Evolutionary conservation across 306 rosid genomes (phyloP), one percentile per base, ranked within the genome.

Genomic region (Prunus salicina): DNA sequence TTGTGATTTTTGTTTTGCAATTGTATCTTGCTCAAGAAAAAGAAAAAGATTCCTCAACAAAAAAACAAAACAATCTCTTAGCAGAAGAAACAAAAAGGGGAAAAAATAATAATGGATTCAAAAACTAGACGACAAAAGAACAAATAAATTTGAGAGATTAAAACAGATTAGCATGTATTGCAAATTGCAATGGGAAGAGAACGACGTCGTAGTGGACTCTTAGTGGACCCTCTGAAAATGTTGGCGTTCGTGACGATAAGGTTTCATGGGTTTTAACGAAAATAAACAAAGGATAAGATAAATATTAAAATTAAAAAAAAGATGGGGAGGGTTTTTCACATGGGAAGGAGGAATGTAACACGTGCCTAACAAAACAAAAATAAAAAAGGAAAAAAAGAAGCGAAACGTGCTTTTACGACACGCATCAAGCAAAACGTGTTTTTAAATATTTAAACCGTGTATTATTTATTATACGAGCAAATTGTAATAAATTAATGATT

Each of bases 391-490:
- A 8, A 8, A 14, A 27, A 53, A 67, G 14, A 30, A 34, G 63
- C 14, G 72, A 61, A 67, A 79, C 71, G 72, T 81, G 73, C 61
- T 76, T 65, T n/a, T 75, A 38, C 28, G 80, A 61, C 77, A 71
- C 67, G 81, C 64, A 52, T 79, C 72, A 73, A 74, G 67, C 83
- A 87, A 84, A 84, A 87, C 86, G 86, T 87, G 90, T 43, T 25
- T 58, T 52, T 69, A 38, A 80, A 82, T 67, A 77, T 67, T 82
- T 56, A 71, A 83, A 47, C 57, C 45, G 14, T 51, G 2, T 14
- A 51, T 60, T 61, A 78, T 51, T 60, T 61, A 78, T 51, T 24
- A 57, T 41, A 24, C 58, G 22, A 71, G 2, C 60, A 34, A 43
- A 49, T 27, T 61, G 68, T 6, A 25, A 38, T 13, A 8, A 62